phyloP scores from a whole-genome alignment of 805 yeast genomes.

The Tanozyma kutaoensis region DNA sequence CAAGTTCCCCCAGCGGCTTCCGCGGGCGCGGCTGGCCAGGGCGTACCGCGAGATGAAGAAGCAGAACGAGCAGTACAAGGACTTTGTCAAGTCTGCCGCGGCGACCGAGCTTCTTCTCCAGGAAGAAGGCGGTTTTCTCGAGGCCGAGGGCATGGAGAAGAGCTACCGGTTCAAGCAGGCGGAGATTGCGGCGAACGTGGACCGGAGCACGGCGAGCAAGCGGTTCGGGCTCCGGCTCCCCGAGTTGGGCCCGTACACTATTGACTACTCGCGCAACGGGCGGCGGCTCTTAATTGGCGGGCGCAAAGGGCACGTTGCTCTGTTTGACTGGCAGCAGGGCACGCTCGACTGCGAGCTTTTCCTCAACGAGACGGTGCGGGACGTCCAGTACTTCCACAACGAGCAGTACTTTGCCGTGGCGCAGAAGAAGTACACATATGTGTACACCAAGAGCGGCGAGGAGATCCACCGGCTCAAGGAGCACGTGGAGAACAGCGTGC shows the following conservation, averaged over 20 bases:
- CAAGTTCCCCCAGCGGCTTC: too few species aligned
- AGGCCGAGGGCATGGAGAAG: conserved; percentile 92
- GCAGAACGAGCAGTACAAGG: conserved; percentile 58
- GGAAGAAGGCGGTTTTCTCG: conserved; percentile 78
- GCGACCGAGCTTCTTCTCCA: conserved; percentile 75
- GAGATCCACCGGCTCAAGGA: conserved; percentile 87
- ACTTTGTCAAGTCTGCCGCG: conserved; percentile 74
- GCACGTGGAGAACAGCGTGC: conserved; percentile 70
- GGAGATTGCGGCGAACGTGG: conserved; percentile 68
- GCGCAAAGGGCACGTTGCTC: conserved; percentile 85
- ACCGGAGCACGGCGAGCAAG: conserved; percentile 61
- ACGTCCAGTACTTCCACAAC: conserved; percentile 81
- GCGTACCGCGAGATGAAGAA: conserved; percentile 27
- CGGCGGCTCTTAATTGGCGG: conserved; percentile 79
- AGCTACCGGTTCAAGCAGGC: conserved; percentile 76
- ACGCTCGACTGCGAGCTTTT: conserved; percentile 68
- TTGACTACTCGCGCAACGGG: conserved; percentile 82
- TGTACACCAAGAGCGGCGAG: conserved; percentile 82
- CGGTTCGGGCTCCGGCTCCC: conserved; percentile 58
- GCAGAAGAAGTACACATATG: conserved; percentile 86
- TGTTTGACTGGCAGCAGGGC: conserved; percentile 93
- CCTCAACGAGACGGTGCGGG: conserved; percentile 79
- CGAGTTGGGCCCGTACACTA: conserved; percentile 75
- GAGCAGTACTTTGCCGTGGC: conserved; percentile 95
- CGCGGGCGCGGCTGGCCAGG: too few species aligned